Evolutionary conservation across 192 early-diverging fungal species (phyloP).

Genomic region (Coemansia sp.): DNA sequence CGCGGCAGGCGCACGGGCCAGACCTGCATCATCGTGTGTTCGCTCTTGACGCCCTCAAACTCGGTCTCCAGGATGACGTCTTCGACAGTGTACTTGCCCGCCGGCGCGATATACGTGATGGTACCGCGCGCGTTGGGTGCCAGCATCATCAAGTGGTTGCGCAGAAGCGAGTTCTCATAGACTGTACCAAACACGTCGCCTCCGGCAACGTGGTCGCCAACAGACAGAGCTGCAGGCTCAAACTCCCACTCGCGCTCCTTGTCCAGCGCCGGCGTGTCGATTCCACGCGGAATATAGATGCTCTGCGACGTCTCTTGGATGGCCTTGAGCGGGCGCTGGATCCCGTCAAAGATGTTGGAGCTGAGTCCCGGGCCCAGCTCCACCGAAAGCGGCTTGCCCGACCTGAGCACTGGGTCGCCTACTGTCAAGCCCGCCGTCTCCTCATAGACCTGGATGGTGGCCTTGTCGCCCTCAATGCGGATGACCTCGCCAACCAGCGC

Average conservation of each 20-base stretch:
- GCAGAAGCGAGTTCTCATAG: slow-evolving; percentile 91
- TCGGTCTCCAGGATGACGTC: slow-evolving; percentile 93
- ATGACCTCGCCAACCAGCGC: slow-evolving; percentile 99
- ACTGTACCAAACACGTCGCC: slow-evolving; percentile 96
- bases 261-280: slow-evolving; percentile 95
- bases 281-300: slow-evolving; percentile 99
- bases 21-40: slow-evolving; percentile 94
- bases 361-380: slow-evolving; percentile 93
- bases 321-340: slow-evolving; percentile 95
- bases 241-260: slow-evolving; percentile 91
- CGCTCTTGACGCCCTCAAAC: slow-evolving; percentile 88
- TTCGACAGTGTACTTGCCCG: slow-evolving; percentile 86
- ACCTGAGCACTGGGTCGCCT: slow-evolving; percentile 96
- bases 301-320: slow-evolving; percentile 90
- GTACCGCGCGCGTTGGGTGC: slow-evolving; percentile 92
- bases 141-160: slow-evolving; percentile 87
- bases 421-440: slow-evolving; percentile 98
- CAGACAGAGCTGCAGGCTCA: slow-evolving; percentile 84
- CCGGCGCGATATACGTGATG: slow-evolving; percentile 90
- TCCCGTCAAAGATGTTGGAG: slow-evolving; percentile 98
- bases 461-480: slow-evolving; percentile 98
- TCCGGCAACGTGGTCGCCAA: slow-evolving; percentile 95
- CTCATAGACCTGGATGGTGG: slow-evolving; percentile 99
- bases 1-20: slow-evolving; percentile 98
- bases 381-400: slow-evolving; percentile 96